Percentiles rank a stretch among this genome's conserved stretches.
Conservation (phyloP, 2,329 filamentous ascomycete species). For the Paraphaeosphaeria minitans region DNA sequence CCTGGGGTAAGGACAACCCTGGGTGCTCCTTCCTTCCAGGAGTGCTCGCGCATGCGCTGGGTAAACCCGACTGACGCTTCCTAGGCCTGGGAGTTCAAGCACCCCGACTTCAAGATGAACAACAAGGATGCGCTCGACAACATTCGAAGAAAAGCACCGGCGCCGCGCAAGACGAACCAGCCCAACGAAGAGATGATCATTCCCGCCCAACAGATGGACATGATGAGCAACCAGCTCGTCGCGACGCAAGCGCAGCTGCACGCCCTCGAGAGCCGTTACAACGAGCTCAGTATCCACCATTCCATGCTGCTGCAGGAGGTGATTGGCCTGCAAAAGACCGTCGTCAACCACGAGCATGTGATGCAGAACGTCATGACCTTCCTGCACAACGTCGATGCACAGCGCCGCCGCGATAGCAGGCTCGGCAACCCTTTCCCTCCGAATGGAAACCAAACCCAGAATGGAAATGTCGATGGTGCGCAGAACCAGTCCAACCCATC, state of each 20-base stretch:
- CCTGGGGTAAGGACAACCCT: conserved; percentile 64
- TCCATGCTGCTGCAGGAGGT: conserved; percentile 68
- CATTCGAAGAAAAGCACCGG: conserved; percentile 92
- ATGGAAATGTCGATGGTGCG: conserved; percentile 47
- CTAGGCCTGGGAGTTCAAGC: conserved; percentile 94
- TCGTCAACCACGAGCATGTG: conserved; percentile 72
- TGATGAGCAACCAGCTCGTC: conserved; percentile 84
- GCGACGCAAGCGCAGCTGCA: conserved; percentile 94
- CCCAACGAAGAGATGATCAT: conserved; percentile 71
- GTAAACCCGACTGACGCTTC: conserved; percentile 20
- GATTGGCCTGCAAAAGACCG: conserved; percentile 70
- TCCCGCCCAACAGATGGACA: conserved; percentile 84
- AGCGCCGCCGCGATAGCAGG: conserved; percentile 66
- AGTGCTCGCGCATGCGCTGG: neutral
- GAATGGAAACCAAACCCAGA: conserved; percentile 45
- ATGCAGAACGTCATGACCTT: conserved; percentile 75
- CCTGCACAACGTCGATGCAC: conserved; percentile 67
- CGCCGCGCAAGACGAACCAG: conserved; percentile 72
- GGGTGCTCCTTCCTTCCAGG: conserved; percentile 4
- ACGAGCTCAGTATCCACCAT: conserved; percentile 73
- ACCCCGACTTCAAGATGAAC: conserved; percentile 93
- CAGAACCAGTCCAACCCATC: conserved; percentile 52
- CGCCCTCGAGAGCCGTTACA: conserved; percentile 81
- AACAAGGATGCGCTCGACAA: conserved; percentile 97
- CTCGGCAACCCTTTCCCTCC: conserved; percentile 48